Conservation (phyloP, 371 early-diverging fungal genomes). For the Saksenaea vasiformis region DNA sequence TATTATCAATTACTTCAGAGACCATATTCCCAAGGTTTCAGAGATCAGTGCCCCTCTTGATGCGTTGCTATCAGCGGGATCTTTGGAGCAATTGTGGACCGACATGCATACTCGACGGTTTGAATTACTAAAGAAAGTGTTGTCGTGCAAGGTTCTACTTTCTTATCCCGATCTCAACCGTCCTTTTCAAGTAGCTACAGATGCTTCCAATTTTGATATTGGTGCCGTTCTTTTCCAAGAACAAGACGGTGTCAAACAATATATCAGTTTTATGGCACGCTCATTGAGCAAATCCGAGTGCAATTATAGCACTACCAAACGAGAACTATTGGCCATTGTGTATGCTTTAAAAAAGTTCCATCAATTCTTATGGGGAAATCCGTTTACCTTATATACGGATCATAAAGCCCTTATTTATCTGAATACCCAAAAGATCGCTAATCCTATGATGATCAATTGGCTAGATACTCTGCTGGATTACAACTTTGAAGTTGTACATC, state of each 20-base stretch:
- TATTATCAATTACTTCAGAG: slow-evolving; percentile 26
- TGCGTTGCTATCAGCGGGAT: slow-evolving; percentile 13
- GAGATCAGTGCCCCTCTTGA: slow-evolving; percentile 22
- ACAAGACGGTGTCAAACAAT: neutral
- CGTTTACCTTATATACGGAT: slow-evolving; percentile 25
- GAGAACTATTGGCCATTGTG: slow-evolving; percentile 1
- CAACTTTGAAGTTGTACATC: slow-evolving; percentile 25
- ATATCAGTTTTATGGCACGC: slow-evolving; percentile 16
- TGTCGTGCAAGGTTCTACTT: neutral
- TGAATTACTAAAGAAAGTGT: slow-evolving; percentile 3
- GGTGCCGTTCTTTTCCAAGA: slow-evolving; percentile 30
- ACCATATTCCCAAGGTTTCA: slow-evolving; percentile 17
- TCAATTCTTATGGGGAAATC: slow-evolving; percentile 29
- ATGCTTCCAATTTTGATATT: slow-evolving; percentile 37
- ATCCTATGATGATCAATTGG: slow-evolving; percentile 33
- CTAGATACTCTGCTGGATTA: slow-evolving; percentile 24
- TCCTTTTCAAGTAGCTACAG: slow-evolving; percentile 31
- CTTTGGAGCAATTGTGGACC: slow-evolving; percentile 3
- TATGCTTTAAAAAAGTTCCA: slow-evolving; percentile 25
- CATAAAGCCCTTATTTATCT: slow-evolving; percentile 23
- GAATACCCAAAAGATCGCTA: slow-evolving; percentile 20
- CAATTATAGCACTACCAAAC: neutral
- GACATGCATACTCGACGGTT: slow-evolving; percentile 3
- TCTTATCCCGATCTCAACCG: slow-evolving; percentile 16
- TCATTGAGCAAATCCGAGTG: neutral